Percentiles rank a stretch among this genome's conserved stretches.
Evolutionary conservation across 2,329 filamentous ascomycete species (phyloP).

Genomic region (Remersonia thermophila): DNA sequence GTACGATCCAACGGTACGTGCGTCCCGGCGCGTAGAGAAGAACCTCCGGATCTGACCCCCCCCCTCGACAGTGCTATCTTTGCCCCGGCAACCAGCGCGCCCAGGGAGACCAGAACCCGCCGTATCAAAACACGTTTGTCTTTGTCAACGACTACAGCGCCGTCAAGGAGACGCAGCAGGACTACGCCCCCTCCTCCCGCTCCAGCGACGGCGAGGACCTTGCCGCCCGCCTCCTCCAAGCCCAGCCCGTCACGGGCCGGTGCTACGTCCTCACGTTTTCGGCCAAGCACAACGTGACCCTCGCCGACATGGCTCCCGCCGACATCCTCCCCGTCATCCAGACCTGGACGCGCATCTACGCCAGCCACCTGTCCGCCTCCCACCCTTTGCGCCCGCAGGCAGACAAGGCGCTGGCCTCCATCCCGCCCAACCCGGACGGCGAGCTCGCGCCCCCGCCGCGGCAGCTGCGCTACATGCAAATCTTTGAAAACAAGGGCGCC

Average conservation of each 20-base stretch:
- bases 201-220: constrained; percentile 37
- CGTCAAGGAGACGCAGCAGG: constrained; percentile 82
- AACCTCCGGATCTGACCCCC: too few species aligned
- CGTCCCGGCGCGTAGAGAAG: too few species aligned
- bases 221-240: constrained; percentile 64
- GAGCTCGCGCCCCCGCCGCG: constrained; percentile 44
- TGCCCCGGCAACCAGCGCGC: constrained; percentile 87
- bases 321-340: constrained; percentile 76
- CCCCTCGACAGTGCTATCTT: constrained; percentile 74
- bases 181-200: constrained; percentile 45
- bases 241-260: constrained; percentile 79
- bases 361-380: constrained; percentile 60
- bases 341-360: constrained; percentile 87
- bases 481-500: constrained; percentile 96
- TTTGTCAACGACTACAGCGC: constrained; percentile 98
- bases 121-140: constrained; percentile 77
- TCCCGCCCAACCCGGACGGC: constrained; percentile 25
- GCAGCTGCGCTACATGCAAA: constrained; percentile 95
- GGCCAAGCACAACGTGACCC: constrained; percentile 75
- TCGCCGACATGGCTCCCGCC: constrained; percentile 70
- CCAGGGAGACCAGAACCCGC: constrained; percentile 72
- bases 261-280: constrained; percentile 97
- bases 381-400: constrained; percentile 47
- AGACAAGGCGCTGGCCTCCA: constrained; percentile 22
- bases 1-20: constrained; percentile 60